Base-by-base conservation (phyloP, 441 rosid genomes). In the Theobroma grandiflorum region DNA sequence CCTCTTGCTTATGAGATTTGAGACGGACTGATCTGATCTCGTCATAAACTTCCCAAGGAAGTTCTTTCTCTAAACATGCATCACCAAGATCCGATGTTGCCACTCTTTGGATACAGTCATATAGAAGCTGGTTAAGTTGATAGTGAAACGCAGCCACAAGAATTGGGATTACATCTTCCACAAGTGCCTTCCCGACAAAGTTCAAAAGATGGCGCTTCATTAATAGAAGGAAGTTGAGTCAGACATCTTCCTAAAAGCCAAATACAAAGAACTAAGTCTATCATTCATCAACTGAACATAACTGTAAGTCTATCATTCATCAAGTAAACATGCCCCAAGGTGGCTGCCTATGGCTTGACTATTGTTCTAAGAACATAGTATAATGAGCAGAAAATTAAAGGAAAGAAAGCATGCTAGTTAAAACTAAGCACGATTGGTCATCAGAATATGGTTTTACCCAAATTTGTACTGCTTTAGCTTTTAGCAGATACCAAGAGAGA, bases 151-250 rank as follows among this genome's bases (percentile, higher is more conserved):
- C 86, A 16, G 79, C 84, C 52, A 79, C 70, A 12, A 83, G 86
- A 72, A 85, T 79, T 35, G 84, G 83, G 72, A 85, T 83, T 2
- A 85, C 37, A 31, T 85, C 86, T 66, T 83, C 88, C 14, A 55
- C 82, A 64, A 58, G 74, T 37, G 84, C 83, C 83, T 81, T 81
- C 77, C 71, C 76, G 43, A 85, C 84, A 75, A 83, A 76, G 78
- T 81, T 79, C 43, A 83, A 70, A 65, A 85, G 88, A 42, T 57
- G 86, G 15, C 86, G 84, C 88, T 85, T 80, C 83, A 79, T 15
- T 40, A 35, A 61, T 16, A 45, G 37, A 61, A 63, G 45, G 18
- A 66, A 65, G 12, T 11, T 65, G 70, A 45, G 66, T 71, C 71
- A 78, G 62, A 45, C 58, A 47, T 70, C 40, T 20, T 42, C 14